Evolutionary conservation across 2,329 filamentous ascomycete genomes (phyloP), one percentile per base, ranked within the genome.

Genomic region (Septoria petroselini): DNA sequence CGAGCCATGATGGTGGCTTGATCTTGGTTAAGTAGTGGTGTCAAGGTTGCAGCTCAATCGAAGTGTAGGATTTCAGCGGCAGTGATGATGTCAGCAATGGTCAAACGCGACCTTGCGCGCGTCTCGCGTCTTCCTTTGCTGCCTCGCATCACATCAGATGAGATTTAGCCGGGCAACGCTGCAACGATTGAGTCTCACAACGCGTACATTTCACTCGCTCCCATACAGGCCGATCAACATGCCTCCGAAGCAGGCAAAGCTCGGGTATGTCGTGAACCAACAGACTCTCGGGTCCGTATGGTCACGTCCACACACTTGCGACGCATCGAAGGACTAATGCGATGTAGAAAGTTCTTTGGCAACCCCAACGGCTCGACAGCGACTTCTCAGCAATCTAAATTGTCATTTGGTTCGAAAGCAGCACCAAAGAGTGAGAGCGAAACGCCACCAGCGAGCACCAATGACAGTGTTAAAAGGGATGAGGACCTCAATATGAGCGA

Each of bases 191-290:
- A 57, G 52, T 38, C 49, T 27, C 49, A 52, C 48, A 19, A 19
- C 17, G 3, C 19, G 43, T 9, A 27, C 14, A 6, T 47, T 21
- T 9, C 49, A 18, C 46, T 38, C 25, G 8, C 25, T 30, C 25
- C 15, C 43, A 18, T 21, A 15, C 7, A 9, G 23, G 11, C 14
- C 48, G n/a, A 43, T 42, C 46, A 62, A 23, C 34, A 76, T 76
- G 74, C 60, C 73, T 41, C 73, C 73, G 15, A 90, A 88, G 68
- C 89, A 88, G 68, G 83, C 86, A 63, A 95, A 87, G 54, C 73
- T 95, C 69, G 88, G 88, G 90, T 95, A 93, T 73, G 89, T 91
- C 56, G 84, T 81, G 71, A 77, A 78, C 58, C 87, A 91, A 75
- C 81, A 78, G 66, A 88, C 84, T 61, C 73, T 91, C 69, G 80